Evolutionary conservation across 225 moss, liverwort and hornwort species (phyloP), one percentile per base, ranked within the genome.

Genomic region (Physcomitrium patens): DNA sequence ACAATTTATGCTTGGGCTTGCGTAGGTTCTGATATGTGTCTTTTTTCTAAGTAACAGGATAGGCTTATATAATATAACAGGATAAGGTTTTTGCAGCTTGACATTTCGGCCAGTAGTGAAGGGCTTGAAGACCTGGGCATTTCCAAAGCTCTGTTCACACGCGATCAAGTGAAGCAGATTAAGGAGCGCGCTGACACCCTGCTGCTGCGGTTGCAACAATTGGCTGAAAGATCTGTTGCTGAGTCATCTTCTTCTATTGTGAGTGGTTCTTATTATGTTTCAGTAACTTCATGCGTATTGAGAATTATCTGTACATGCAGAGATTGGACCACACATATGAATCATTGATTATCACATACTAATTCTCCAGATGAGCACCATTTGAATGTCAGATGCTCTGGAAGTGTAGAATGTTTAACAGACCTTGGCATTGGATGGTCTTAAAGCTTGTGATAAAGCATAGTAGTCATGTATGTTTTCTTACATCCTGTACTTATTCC

Each of bases 91-190:
- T 89, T 74, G 72, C 94, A 96, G 96, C 89, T 96, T 69, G 92
- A 96, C 88, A 82, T 91, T 81, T 90, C 92, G 53, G 84, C 92
- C 82, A 86, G 80, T 76, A 84, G 81, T 63, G 94, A 94, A 87
- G 89, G 92, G 55, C 80, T 77, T 69, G 87, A 84, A 83, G 79
- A 87, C 69, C 65, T 84, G 63, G 86, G 78, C 57, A 71, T 90
- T 11, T 88, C 91, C 56, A 93, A 86, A 81, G 43, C 85, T 16
- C 23, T 91, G 24, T 79, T 84, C 9, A 87, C 90, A 61, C 87
- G 83, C 46, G 65, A 74, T 19, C 90, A 92, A 74, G 84, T 92
- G 44, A 96, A 90, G 83, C 90, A 85, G 69, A 80, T 93, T 60
- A 76, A 79, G 78, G 82, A 70, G 73, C 89, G 82, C 63, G 89